phyloP scores from a whole-genome alignment of 202 grass and related monocot genomes.

The Carex arenaria region DNA sequence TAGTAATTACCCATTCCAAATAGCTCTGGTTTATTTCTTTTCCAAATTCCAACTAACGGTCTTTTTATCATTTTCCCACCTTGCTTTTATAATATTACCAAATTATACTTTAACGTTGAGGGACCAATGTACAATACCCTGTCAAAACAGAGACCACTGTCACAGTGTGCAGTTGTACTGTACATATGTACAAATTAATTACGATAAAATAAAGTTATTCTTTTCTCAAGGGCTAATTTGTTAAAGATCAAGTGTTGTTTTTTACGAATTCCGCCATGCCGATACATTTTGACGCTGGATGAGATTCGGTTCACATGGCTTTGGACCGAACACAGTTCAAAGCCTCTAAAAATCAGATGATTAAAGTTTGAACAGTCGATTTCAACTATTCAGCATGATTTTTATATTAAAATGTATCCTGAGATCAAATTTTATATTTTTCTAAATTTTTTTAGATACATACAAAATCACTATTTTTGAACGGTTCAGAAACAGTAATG shows the following conservation, averaged over 20 bases:
- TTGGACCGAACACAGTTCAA: too few relatives aligned
- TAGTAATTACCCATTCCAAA: too few relatives aligned
- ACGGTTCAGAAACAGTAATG: too few relatives aligned
- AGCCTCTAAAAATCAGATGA: too few relatives aligned
- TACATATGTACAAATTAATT: not conserved
- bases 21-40: not conserved
- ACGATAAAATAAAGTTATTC: not conserved
- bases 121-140: not conserved
- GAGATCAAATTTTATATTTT: too few relatives aligned
- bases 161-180: not conserved
- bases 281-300: not conserved
- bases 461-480: too few relatives aligned
- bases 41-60: not conserved
- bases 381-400: too few relatives aligned
- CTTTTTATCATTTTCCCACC: not conserved
- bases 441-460: too few relatives aligned
- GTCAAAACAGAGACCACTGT: too few relatives aligned
- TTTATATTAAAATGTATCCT: too few relatives aligned
- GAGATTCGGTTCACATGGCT: too few relatives aligned
- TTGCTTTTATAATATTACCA: not conserved
- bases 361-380: too few relatives aligned
- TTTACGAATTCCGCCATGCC: not conserved
- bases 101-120: not conserved
- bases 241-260: not conserved
- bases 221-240: not conserved